phyloP scores from a whole-genome alignment of 1,139 yeast genomes.

The Taphrina pruni region DNA sequence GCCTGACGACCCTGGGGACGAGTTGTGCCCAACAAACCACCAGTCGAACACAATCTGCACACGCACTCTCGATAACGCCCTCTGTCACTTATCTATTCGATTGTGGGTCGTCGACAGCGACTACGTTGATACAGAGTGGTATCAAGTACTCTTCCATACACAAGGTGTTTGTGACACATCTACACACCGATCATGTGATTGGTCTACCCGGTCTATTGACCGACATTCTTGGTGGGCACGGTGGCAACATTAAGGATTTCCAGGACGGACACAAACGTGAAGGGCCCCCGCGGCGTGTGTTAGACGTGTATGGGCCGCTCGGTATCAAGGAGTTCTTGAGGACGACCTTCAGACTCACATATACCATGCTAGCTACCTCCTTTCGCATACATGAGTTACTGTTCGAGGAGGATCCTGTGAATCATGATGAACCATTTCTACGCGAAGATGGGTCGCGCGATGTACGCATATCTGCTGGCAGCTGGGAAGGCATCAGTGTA shows the following conservation, averaged over 20 bases:
- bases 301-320: conserved; percentile 36
- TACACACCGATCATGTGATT: conserved; percentile 38
- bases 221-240: conserved; percentile 38
- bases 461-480: not conserved
- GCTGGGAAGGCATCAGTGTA: conserved; percentile 14
- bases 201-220: conserved; percentile 35
- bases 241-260: conserved; percentile 28
- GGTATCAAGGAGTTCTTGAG: conserved; percentile 35
- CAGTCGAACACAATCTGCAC: conserved; percentile 33
- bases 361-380: conserved; percentile 30
- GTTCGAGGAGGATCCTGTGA: conserved; percentile 9
- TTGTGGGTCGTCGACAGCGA: conserved; percentile 33
- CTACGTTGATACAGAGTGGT: conserved; percentile 20
- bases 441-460: conserved; percentile 29
- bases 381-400: conserved; percentile 34
- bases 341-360: conserved; percentile 35
- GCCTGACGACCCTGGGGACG: conserved; percentile 32
- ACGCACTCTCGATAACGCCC: conserved; percentile 22
- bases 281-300: conserved; percentile 12
- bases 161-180: conserved; percentile 36
- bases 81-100: conserved; percentile 28
- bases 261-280: conserved; percentile 20
- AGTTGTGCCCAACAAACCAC: conserved; percentile 37
- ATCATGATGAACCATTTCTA: conserved; percentile 11
- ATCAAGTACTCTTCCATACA: conserved; percentile 20